Evolutionary conservation across 1,284 basidiomycete species (phyloP).

Genomic region (Coriolopsis trogii): DNA sequence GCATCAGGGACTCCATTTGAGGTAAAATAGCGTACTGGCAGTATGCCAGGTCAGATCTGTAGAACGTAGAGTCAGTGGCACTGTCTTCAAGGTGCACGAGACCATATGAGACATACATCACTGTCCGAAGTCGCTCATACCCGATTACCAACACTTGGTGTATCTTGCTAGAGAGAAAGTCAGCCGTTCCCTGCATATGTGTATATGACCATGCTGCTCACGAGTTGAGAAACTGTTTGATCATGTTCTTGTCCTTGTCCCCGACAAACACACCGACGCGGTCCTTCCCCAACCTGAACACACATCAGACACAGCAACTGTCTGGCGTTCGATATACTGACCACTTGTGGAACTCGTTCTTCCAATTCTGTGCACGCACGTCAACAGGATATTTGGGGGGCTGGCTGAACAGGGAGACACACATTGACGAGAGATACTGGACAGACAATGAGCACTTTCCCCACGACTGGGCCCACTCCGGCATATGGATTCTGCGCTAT

Average conservation of each 20-base stretch:
- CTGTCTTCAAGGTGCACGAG: not conserved
- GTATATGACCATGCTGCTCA: constrained; percentile 39
- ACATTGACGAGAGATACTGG: constrained; percentile 91
- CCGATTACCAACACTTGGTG: constrained; percentile 93
- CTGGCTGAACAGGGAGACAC: constrained; percentile 27
- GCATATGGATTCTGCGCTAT: constrained; percentile 86
- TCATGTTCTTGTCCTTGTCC: constrained; percentile 73
- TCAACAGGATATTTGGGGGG: not conserved
- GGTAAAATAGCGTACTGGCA: constrained; percentile 53
- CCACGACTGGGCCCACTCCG: constrained; percentile 58
- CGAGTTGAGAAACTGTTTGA: constrained; percentile 80
- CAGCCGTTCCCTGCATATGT: constrained; percentile 1
- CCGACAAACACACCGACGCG: constrained; percentile 80
- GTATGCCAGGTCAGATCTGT: constrained; percentile 60
- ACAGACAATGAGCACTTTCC: constrained; percentile 90
- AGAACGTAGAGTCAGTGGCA: not conserved
- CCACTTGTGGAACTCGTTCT: constrained; percentile 95
- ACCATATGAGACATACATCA: constrained; percentile 53
- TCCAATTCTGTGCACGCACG: constrained; percentile 78
- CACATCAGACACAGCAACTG: not conserved
- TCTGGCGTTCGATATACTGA: constrained; percentile 21
- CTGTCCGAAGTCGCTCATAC: constrained; percentile 87
- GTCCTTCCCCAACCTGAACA: constrained; percentile 72
- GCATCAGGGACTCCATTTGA: not conserved
- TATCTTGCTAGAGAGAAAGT: constrained; percentile 51